Evolutionary conservation across 1,139 yeast genomes (phyloP).

Genomic region (Pichia sp.): DNA sequence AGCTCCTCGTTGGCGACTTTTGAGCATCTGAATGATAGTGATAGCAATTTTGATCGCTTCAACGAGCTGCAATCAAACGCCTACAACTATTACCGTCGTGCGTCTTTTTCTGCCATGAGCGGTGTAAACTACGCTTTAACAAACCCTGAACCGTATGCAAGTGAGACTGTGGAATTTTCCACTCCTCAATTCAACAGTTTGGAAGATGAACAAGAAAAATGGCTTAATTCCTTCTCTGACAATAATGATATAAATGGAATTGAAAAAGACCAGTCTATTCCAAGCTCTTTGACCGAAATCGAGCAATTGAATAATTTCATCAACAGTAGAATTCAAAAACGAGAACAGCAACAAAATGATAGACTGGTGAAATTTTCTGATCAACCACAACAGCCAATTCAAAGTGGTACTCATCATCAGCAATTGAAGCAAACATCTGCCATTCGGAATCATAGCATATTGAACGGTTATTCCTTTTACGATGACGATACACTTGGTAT

Average conservation of each 20-base stretch:
- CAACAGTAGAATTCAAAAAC: background rate
- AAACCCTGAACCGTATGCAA: constrained; percentile 43
- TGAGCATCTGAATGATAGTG: constrained; percentile 7
- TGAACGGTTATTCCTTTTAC: constrained; percentile 32
- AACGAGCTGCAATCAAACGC: constrained; percentile 18
- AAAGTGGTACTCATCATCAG: background rate
- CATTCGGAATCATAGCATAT: background rate
- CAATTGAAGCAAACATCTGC: background rate
- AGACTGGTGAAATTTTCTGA: background rate
- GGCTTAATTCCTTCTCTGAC: constrained; percentile 30
- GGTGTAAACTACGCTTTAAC: constrained; percentile 65
- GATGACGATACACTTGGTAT: constrained; percentile 17
- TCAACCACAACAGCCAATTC: background rate
- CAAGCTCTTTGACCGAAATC: constrained; percentile 13
- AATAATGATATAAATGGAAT: constrained; percentile 13
- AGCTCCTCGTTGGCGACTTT: constrained; percentile 11
- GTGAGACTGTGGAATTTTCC: constrained; percentile 58
- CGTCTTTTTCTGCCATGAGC: constrained; percentile 74
- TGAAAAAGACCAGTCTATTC: background rate
- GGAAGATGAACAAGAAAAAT: constrained; percentile 35
- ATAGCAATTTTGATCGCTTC: constrained; percentile 14
- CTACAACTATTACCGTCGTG: constrained; percentile 42
- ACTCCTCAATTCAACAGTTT: constrained; percentile 54
- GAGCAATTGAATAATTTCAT: constrained; percentile 15
- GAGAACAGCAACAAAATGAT: background rate